Evolutionary conservation across 2,329 filamentous ascomycete species (phyloP).

Genomic region (Blastomyces percursus): DNA sequence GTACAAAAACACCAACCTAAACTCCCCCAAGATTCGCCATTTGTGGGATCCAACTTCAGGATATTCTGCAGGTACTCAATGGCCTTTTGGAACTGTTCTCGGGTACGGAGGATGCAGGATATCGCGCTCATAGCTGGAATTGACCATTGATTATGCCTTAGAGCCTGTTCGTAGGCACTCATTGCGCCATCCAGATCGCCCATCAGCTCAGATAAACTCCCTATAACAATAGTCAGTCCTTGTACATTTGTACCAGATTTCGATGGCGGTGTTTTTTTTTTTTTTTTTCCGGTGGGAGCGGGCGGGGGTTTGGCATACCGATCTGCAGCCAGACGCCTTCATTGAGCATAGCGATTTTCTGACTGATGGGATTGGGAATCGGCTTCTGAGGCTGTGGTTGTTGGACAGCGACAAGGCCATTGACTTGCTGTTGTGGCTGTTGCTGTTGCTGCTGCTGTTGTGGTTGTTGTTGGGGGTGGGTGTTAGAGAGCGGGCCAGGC

Average conservation of each 20-base stretch:
- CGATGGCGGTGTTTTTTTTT: constrained; percentile 8
- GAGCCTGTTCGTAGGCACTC: constrained; percentile 78
- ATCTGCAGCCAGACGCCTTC: constrained; percentile 88
- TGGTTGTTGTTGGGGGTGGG: constrained; percentile 17
- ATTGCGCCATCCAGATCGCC: constrained; percentile 82
- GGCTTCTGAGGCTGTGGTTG: constrained; percentile 39
- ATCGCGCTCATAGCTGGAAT: constrained; percentile 90
- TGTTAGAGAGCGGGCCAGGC: constrained; percentile 13
- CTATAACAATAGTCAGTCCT: constrained; percentile 39
- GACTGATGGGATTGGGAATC: constrained; percentile 54
- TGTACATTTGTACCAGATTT: constrained; percentile 13
- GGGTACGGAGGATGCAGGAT: constrained; percentile 77
- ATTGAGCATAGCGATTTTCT: constrained; percentile 67
- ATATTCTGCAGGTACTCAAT: constrained; percentile 89
- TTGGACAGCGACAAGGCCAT: constrained; percentile 36
- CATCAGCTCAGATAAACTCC: constrained; percentile 75
- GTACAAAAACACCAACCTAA: constrained; percentile 50
- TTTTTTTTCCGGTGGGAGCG: no score
- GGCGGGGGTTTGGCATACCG: constrained; percentile 34
- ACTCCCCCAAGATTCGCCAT: constrained; percentile 94
- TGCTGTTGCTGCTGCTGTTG: constrained; percentile 29
- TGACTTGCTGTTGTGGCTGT: constrained; percentile 35
- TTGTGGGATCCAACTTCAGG: constrained; percentile 74
- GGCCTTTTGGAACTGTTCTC: constrained; percentile 87
- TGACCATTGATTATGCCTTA: constrained; percentile 79